Conservation (phyloP, 2,329 filamentous ascomycete genomes). For the Pseudomassariella vexata region DNA sequence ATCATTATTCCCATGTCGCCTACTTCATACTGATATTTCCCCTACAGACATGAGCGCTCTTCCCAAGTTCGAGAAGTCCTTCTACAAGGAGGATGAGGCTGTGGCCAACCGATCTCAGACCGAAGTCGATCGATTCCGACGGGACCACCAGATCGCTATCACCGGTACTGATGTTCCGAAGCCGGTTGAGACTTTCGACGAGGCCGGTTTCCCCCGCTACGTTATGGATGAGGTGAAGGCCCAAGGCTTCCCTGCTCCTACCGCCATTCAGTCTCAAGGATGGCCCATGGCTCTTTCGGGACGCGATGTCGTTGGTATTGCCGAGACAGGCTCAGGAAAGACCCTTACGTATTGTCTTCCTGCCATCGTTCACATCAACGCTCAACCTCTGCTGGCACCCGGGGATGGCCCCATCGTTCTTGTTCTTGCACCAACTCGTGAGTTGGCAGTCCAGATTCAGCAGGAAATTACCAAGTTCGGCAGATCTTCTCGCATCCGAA, state of each 20-base stretch:
- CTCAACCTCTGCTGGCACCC: conserved; percentile 89
- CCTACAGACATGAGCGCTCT: conserved; percentile 65
- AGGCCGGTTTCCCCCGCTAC: conserved; percentile 93
- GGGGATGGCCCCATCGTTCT: conserved; percentile 96
- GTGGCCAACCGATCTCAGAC: conserved; percentile 68
- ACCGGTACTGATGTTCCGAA: conserved; percentile 78
- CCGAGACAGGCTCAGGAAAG: conserved; percentile 98
- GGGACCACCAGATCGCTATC: conserved; percentile 77
- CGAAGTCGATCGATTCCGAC: conserved; percentile 86
- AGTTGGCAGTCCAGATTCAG: conserved; percentile 97
- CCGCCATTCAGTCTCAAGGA: conserved; percentile 94
- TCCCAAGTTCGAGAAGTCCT: conserved; percentile 98
- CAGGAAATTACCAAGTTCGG: conserved; percentile 98
- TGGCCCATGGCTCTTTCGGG: conserved; percentile 99
- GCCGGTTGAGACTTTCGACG: conserved; percentile 94
- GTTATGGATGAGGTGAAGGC: conserved; percentile 99
- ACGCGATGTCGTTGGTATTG: conserved; percentile 97
- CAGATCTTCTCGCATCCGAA: conserved; percentile 94
- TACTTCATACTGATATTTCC: conserved; percentile 14
- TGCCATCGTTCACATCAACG: conserved; percentile 98
- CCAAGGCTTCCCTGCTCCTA: conserved; percentile 89
- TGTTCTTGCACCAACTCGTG: conserved; percentile 92
- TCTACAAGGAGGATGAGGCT: conserved; percentile 91
- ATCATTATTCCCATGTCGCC: too few species aligned
- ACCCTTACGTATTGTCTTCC: conserved; percentile 97